Percentiles rank a stretch among this genome's conserved stretches.
These are phyloP conservation scores for Isabelozyma pseudorhagii DNA, from an alignment of 805 yeast species.

Conservation along the genomic window DNA sequence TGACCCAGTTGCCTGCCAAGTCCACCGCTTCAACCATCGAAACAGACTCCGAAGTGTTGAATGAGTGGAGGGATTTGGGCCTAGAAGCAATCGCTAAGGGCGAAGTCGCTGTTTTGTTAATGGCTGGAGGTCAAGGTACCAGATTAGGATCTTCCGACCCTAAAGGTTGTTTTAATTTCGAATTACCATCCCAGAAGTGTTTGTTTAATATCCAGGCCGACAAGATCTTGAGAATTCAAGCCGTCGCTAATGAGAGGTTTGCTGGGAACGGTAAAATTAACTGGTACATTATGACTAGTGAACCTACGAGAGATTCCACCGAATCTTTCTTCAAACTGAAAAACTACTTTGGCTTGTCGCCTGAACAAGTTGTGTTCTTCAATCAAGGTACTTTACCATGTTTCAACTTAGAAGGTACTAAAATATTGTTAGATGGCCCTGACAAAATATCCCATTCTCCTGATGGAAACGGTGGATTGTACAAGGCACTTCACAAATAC, in stretches of 20 bases:
- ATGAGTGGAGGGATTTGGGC: slow-evolving; percentile 52
- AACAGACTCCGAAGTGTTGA: slow-evolving; percentile 23
- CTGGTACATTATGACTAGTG: slow-evolving; percentile 95
- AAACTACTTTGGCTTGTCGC: slow-evolving; percentile 66
- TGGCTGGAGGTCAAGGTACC: slow-evolving; percentile 99
- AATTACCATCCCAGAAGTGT: slow-evolving; percentile 78
- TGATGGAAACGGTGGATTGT: slow-evolving; percentile 97
- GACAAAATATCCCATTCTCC: slow-evolving; percentile 76
- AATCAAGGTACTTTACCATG: slow-evolving; percentile 97
- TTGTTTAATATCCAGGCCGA: slow-evolving; percentile 93
- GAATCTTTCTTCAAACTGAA: slow-evolving; percentile 63
- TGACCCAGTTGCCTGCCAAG: slow-evolving; percentile 47
- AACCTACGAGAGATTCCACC: slow-evolving; percentile 76
- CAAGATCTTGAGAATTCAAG: slow-evolving; percentile 63
- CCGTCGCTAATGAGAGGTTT: slow-evolving; percentile 41
- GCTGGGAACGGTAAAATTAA: slow-evolving; percentile 43
- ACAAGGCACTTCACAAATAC: slow-evolving; percentile 70
- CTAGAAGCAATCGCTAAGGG: slow-evolving; percentile 62
- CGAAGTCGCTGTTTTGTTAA: slow-evolving; percentile 82
- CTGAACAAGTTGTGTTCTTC: slow-evolving; percentile 68
- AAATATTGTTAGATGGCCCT: slow-evolving; percentile 60
- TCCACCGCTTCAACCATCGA: slow-evolving; percentile 50
- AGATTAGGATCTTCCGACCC: slow-evolving; percentile 87
- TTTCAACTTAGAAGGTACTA: slow-evolving; percentile 63
- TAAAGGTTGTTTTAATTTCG: slow-evolving; percentile 90